Conservation (phyloP, 306 rosid species). For the Trifolium dubium region DNA sequence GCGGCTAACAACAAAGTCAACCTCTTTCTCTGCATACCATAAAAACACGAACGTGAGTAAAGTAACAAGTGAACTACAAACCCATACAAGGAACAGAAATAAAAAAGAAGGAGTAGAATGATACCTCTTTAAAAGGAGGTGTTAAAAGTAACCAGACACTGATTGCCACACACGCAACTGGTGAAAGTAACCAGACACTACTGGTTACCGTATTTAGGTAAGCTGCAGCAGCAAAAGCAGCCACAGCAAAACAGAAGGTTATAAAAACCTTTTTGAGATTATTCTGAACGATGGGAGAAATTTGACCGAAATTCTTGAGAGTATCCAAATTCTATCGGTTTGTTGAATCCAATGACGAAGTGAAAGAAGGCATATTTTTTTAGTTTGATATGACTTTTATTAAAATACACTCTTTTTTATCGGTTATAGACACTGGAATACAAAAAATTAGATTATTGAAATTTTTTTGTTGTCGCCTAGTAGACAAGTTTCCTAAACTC, state of each 20-base stretch:
- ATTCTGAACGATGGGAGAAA: constrained; percentile 75
- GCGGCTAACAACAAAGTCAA: constrained; percentile 60
- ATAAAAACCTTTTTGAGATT: constrained; percentile 80
- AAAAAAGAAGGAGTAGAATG: background rate
- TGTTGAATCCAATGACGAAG: constrained; percentile 68
- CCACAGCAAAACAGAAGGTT: constrained; percentile 70
- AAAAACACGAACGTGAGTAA: background rate
- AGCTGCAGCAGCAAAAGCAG: constrained; percentile 76
- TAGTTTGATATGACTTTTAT: too few relatives aligned
- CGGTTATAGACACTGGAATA: too few relatives aligned
- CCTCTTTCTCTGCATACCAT: constrained; percentile 70
- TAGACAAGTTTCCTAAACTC: too few relatives aligned
- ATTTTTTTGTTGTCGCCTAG: too few relatives aligned
- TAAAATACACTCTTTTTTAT: too few relatives aligned
- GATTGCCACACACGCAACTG: constrained; percentile 61
- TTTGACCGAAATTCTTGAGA: constrained; percentile 77
- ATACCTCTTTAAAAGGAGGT: constrained; percentile 72
- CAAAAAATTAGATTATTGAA: too few relatives aligned
- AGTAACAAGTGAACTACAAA: background rate
- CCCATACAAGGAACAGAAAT: background rate
- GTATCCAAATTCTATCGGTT: constrained; percentile 75
- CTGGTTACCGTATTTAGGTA: constrained; percentile 76
- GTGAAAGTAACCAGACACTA: constrained; percentile 80
- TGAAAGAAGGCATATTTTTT: constrained; percentile 61
- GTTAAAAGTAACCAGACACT: constrained; percentile 68